Conservation (phyloP, 306 rosid genomes). For the Oxytropis ochrocephala region DNA sequence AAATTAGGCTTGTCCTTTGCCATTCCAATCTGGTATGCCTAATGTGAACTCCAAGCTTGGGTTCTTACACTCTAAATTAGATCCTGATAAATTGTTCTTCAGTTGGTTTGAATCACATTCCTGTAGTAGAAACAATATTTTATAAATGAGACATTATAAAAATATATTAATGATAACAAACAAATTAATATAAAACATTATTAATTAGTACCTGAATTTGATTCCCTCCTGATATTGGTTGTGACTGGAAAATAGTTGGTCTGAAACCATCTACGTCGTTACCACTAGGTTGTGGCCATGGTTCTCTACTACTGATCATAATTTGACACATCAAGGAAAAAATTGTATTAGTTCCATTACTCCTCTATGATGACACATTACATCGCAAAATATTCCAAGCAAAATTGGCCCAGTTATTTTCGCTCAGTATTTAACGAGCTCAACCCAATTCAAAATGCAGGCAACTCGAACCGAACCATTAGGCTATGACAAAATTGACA, state of each 20-base stretch:
- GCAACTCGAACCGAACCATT: no score
- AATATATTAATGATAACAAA: not conserved
- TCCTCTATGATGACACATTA: no score
- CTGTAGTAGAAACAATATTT: slow-evolving; percentile 26
- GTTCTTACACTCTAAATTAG: slow-evolving; percentile 57
- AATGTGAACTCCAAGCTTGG: slow-evolving; percentile 93
- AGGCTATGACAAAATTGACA: no score
- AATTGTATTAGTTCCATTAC: not conserved
- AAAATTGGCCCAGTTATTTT: no score
- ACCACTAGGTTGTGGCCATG: slow-evolving; percentile 48
- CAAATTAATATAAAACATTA: not conserved
- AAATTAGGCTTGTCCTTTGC: slow-evolving; percentile 47
- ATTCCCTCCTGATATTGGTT: slow-evolving; percentile 39
- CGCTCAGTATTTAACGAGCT: no score
- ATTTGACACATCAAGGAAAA: not conserved
- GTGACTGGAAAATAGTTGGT: slow-evolving; percentile 41
- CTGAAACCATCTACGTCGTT: slow-evolving; percentile 42
- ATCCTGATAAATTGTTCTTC: slow-evolving; percentile 41
- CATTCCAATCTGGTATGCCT: slow-evolving; percentile 91
- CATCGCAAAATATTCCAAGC: no score
- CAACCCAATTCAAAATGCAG: no score
- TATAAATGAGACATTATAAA: not conserved
- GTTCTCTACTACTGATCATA: slow-evolving; percentile 44
- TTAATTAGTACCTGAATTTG: slow-evolving; percentile 59
- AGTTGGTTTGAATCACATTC: slow-evolving; percentile 62